phyloP scores from a whole-genome alignment of 495 filamentous ascomycete species.

The Trichoderma virens region DNA sequence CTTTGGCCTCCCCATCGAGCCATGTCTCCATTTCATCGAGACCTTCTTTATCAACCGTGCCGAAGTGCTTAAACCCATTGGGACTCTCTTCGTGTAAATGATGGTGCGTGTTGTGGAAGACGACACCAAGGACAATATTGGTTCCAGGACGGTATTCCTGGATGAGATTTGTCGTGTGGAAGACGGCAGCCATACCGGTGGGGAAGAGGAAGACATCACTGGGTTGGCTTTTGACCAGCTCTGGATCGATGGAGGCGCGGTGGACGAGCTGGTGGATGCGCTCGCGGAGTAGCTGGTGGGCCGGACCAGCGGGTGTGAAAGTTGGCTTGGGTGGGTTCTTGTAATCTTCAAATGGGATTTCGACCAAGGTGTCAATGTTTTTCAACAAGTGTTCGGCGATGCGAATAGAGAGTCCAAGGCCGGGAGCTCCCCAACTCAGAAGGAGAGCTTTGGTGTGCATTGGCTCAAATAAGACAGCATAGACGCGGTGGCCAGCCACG shows the following conservation, averaged over 20 bases:
- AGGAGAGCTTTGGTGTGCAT: conserved; percentile 20
- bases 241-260: conserved; percentile 19
- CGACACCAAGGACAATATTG: conserved; percentile 26
- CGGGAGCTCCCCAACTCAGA: conserved; percentile 33
- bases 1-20: conserved; percentile 23
- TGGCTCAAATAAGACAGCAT: conserved; percentile 27
- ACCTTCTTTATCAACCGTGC: conserved; percentile 23
- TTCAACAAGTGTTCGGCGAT: conserved; percentile 30
- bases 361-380: conserved; percentile 20
- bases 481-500: conserved; percentile 25
- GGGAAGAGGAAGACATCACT: conserved; percentile 38
- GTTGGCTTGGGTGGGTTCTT: conserved; percentile 14
- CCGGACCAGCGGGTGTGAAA: conserved; percentile 19
- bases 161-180: conserved; percentile 16
- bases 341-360: conserved; percentile 15
- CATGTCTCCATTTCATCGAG: conserved; percentile 32
- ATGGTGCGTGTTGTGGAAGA: conserved; percentile 28
- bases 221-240: conserved; percentile 8
- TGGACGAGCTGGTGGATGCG: conserved; percentile 28
- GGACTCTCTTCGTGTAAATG: conserved; percentile 24
- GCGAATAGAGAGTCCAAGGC: conserved; percentile 30
- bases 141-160: conserved; percentile 13
- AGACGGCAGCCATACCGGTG: conserved; percentile 42
- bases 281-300: conserved; percentile 23
- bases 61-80: conserved; percentile 31